phyloP scores from a whole-genome alignment of 2,329 filamentous ascomycete species.

The Colletotrichum magnum region DNA sequence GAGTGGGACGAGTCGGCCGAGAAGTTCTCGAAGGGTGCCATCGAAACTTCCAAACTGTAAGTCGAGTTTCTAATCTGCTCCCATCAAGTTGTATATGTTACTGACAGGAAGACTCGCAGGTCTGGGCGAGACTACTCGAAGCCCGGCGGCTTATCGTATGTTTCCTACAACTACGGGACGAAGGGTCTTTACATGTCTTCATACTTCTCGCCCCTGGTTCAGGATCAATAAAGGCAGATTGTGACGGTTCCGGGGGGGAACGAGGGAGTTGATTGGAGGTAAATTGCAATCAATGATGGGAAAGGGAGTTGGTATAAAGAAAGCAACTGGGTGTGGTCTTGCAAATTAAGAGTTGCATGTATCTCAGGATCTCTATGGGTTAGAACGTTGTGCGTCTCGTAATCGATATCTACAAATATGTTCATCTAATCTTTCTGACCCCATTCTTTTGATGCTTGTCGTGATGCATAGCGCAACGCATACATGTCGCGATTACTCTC shows the following conservation, averaged over 20 bases:
- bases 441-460: too few relatives aligned
- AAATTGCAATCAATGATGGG: too few relatives aligned
- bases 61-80: not conserved
- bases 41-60: slow-evolving; percentile 20
- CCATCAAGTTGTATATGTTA: not conserved
- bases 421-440: too few relatives aligned
- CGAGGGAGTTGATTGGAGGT: not conserved
- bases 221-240: not conserved
- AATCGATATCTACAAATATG: too few relatives aligned
- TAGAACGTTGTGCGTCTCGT: too few relatives aligned
- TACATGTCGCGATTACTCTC: too few relatives aligned
- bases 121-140: slow-evolving; percentile 27
- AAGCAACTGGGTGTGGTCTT: too few relatives aligned
- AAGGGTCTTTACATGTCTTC: slow-evolving; percentile 34
- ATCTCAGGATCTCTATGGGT: too few relatives aligned
- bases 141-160: slow-evolving; percentile 22
- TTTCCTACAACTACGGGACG: slow-evolving; percentile 22
- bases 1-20: slow-evolving; percentile 27
- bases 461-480: too few relatives aligned
- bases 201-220: slow-evolving; percentile 25
- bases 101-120: not conserved
- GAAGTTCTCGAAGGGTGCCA: slow-evolving; percentile 10
- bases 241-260: not conserved
- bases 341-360: too few relatives aligned
- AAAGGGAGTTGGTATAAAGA: too few relatives aligned